Percentiles rank a stretch among this genome's conserved stretches.
Conservation (phyloP, 2,329 filamentous ascomycete species). For the Fusarium pininemorale region DNA sequence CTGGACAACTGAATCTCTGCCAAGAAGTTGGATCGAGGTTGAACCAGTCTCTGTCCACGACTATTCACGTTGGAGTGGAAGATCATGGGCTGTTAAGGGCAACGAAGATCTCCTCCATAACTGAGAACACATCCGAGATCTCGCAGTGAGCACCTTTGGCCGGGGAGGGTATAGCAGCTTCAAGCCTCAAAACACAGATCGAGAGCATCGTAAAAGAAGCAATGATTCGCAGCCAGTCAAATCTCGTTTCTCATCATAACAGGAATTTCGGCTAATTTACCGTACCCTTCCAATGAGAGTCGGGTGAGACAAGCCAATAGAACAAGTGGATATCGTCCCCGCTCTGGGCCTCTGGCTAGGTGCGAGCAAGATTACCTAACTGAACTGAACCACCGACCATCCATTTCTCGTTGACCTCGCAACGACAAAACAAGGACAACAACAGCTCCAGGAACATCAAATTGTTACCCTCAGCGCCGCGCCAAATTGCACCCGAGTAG, state of each 20-base stretch:
- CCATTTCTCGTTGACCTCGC: slow-evolving; percentile 54
- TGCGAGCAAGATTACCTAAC: slow-evolving; percentile 34
- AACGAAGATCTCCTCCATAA: slow-evolving; percentile 20
- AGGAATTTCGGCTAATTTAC: slow-evolving; percentile 43
- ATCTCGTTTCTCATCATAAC: slow-evolving; percentile 6
- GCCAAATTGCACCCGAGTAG: slow-evolving; percentile 33
- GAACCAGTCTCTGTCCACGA: not conserved
- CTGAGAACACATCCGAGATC: slow-evolving; percentile 8
- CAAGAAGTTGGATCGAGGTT: slow-evolving; percentile 2
- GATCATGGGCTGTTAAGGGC: slow-evolving; percentile 22
- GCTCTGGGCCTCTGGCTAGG: not conserved
- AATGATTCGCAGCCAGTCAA: slow-evolving; percentile 24
- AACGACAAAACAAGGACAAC: slow-evolving; percentile 56
- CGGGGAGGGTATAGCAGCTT: slow-evolving; percentile 16
- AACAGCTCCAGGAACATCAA: slow-evolving; percentile 45
- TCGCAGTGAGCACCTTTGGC: slow-evolving; percentile 9
- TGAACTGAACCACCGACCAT: slow-evolving; percentile 21
- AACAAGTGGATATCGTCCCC: slow-evolving; percentile 11
- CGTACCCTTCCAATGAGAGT: slow-evolving; percentile 15
- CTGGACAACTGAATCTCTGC: slow-evolving; percentile 24
- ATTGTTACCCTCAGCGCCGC: slow-evolving; percentile 44
- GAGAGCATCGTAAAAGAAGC: slow-evolving; percentile 26
- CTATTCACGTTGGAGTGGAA: slow-evolving; percentile 10
- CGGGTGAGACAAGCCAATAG: slow-evolving; percentile 24
- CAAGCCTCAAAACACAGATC: slow-evolving; percentile 33